Evolutionary conservation across 768 basidiomycete genomes (phyloP), one percentile per base, ranked within the genome.

Genomic region (Suillus spraguei): DNA sequence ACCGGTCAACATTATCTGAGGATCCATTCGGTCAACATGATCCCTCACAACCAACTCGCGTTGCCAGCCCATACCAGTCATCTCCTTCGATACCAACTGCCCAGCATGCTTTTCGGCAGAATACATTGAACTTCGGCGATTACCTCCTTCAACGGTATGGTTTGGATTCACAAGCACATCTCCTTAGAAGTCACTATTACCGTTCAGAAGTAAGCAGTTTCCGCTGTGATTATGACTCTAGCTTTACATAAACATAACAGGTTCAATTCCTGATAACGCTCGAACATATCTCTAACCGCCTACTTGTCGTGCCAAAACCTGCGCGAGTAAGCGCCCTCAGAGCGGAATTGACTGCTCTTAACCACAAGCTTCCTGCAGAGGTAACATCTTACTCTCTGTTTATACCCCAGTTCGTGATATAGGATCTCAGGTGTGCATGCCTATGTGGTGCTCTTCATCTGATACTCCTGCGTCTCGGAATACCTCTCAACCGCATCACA

Each of bases 331-430:
- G 95, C 74, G 96, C 97, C n/a, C 79, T 99, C 52, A 82, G 97
- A 72, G 97, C 97, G 38, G 97, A 99, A 74, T 77, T 99, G 69
- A 99, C 97, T 5, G 89, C 90, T 20, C 79, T 99, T 60, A 99
- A 99, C 71, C 97, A 99, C 72, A 93, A 91, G 73, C 85, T 99
- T 36, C 97, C 97, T 16, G 94, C 97, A 3, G 97, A 99, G 83
- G 96, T 94, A 76, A 73, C 74, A 71, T 70, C 1, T 16, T 36
- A 47, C 41, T 46, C 35, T 64, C 16, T 55, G 38, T 46, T 49
- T 32, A 46, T 38, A 46, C 56, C 49, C 41, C 35, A 65, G 28
- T 60, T 60, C 20, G 55, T 67, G 41, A 63, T 59, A 5, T 49
- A 60, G 60, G 36, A 69, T 63, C 38, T 28, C 67, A 94, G 91